phyloP scores from a whole-genome alignment of 805 yeast genomes.

The Yarrowia phangngaensis region DNA sequence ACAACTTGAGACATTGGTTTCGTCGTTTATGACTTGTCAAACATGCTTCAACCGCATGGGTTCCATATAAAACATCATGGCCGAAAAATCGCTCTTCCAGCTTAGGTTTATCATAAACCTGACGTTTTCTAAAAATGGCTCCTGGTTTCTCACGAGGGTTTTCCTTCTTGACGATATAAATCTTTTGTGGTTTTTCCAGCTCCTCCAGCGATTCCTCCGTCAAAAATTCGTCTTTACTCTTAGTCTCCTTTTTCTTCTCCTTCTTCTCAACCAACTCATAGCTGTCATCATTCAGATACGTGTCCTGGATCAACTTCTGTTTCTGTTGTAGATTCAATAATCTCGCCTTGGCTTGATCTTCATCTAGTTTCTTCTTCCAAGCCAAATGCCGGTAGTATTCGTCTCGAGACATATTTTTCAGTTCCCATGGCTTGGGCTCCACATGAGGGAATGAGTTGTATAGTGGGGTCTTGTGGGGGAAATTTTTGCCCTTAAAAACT shows the following conservation, averaged over 20 bases:
- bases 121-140: conserved; percentile 14
- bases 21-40: conserved; percentile 22
- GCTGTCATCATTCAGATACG: conserved; percentile 16
- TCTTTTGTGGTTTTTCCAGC: conserved; percentile 9
- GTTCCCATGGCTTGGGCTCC: conserved; percentile 27
- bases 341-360: conserved; percentile 5
- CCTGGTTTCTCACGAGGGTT: conserved; percentile 18
- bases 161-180: conserved; percentile 20
- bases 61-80: conserved; percentile 23
- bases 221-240: conserved; percentile 4
- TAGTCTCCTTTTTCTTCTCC: neutral
- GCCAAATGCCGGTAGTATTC: conserved; percentile 18
- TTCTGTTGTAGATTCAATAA: neutral
- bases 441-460: conserved; percentile 23
- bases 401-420: conserved; percentile 15
- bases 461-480: conserved; percentile 10
- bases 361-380: conserved; percentile 10
- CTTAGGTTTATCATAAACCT: conserved; percentile 15
- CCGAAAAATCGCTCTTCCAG: conserved; percentile 19
- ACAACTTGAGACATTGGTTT: conserved; percentile 12
- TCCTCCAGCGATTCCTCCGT: neutral
- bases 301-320: conserved; percentile 16
- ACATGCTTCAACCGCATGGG: conserved; percentile 16
- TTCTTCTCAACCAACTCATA: conserved; percentile 9
- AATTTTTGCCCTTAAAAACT: conserved; percentile 6